Percentiles rank a stretch among this genome's conserved stretches.
These are phyloP conservation scores for Ganoderma leucocontextum DNA, from an alignment of 1,284 basidiomycete genomes.

Conservation along the genomic window DNA sequence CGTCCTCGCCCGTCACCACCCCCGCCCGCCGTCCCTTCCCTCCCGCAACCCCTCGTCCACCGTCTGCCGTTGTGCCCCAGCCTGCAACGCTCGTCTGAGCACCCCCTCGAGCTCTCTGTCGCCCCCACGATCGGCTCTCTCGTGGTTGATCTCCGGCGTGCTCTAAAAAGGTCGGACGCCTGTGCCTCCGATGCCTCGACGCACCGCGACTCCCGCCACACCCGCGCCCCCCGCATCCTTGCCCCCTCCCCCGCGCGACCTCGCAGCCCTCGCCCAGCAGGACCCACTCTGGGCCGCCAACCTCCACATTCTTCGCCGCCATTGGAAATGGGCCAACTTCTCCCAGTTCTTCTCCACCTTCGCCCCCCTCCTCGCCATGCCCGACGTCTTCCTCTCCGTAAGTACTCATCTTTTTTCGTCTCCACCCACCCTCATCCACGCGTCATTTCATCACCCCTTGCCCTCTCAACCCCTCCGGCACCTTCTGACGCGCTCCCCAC, in stretches of 20 bases:
- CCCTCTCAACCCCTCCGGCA: constrained; percentile 16
- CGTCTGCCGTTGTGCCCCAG: neutral
- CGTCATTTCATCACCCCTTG: constrained; percentile 12
- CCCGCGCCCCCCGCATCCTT: constrained; percentile 37
- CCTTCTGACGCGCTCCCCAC: constrained; percentile 28
- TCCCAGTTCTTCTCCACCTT: constrained; percentile 86
- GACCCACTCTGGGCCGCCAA: constrained; percentile 50
- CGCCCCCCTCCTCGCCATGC: constrained; percentile 67
- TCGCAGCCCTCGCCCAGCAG: constrained; percentile 31
- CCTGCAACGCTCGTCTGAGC: neutral
- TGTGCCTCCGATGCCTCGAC: constrained; percentile 46
- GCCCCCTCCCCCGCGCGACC: constrained; percentile 38
- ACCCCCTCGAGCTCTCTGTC: neutral
- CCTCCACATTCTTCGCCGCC: constrained; percentile 57
- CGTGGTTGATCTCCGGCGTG: constrained; percentile 35
- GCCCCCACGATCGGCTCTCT: constrained; percentile 8
- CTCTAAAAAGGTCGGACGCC: constrained; percentile 41
- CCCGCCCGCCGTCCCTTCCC: constrained; percentile 12
- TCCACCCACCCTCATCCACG: constrained; percentile 24
- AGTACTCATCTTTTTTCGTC: constrained; percentile 42
- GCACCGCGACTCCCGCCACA: constrained; percentile 41
- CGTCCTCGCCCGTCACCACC: constrained; percentile 16
- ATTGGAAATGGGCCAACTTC: constrained; percentile 89
- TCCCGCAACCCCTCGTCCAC: constrained; percentile 2
- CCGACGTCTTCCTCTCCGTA: constrained; percentile 70